phyloP scores from a whole-genome alignment of 1,139 yeast species.

The Suhomyces anneliseae region DNA sequence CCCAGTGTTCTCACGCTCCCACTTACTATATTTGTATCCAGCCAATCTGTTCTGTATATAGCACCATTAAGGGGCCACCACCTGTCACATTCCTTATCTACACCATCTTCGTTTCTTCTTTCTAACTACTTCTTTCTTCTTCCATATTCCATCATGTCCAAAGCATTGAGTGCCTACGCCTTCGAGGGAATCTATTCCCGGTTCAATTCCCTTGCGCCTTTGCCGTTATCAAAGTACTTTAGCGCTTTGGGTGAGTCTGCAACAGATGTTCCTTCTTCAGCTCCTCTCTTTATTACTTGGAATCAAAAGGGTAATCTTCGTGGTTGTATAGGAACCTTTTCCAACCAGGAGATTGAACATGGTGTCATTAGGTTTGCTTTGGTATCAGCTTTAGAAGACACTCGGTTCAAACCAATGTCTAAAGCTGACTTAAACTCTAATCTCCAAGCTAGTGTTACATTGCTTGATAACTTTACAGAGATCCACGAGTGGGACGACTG shows the following conservation, averaged over 20 bases:
- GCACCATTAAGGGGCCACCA: too few relatives aligned
- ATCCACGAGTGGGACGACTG: slow-evolving; percentile 61
- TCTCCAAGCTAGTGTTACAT: slow-evolving; percentile 55
- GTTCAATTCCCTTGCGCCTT: slow-evolving; percentile 9
- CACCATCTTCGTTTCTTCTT: background rate
- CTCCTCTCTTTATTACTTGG: slow-evolving; percentile 85
- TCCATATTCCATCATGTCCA: slow-evolving; percentile 20
- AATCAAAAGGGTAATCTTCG: slow-evolving; percentile 58
- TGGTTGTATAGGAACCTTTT: slow-evolving; percentile 94
- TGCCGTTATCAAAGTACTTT: slow-evolving; percentile 20
- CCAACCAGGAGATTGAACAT: slow-evolving; percentile 38
- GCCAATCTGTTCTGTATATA: too few relatives aligned
- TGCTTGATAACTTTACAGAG: slow-evolving; percentile 59
- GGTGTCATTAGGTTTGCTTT: slow-evolving; percentile 68
- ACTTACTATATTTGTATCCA: too few relatives aligned
- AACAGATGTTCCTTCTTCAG: slow-evolving; percentile 45
- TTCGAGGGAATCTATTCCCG: slow-evolving; percentile 34
- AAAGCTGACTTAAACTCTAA: slow-evolving; percentile 49
- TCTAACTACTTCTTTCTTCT: background rate
- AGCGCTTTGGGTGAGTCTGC: slow-evolving; percentile 18
- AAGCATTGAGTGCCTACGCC: slow-evolving; percentile 41
- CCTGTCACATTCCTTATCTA: too few relatives aligned
- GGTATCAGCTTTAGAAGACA: slow-evolving; percentile 71
- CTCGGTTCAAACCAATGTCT: slow-evolving; percentile 71
- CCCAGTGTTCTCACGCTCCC: too few relatives aligned